Evolutionary conservation across 2,329 filamentous ascomycete species (phyloP), one percentile per base, ranked within the genome.

Genomic region (Venturia pyrina): DNA sequence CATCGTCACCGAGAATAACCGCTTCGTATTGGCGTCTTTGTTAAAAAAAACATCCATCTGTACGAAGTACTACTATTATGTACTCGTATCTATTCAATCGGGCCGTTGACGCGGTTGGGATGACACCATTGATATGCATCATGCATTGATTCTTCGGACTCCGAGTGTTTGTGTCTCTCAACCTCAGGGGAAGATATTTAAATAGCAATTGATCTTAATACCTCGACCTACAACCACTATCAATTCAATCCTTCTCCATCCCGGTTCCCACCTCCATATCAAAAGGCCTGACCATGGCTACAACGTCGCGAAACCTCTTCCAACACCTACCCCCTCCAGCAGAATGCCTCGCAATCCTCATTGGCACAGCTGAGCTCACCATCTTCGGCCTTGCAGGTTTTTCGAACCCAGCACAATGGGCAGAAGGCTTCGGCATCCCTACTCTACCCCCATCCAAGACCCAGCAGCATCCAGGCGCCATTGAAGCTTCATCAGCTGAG

Each of bases 281-380:
- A 3, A 21, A 13, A 28, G 48, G 13, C 53, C 5, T n/a, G 7
- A 37, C n/a, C 60, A 64, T 64, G 62, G 62, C 62, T 17, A 19
- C 62, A 24, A 50, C 44, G 24, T 37, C 57, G 3, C 57, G 63
- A 40, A 67, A 67, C 65, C 48, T 70, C 68, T 71, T 69, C 69
- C 65, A 67, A 65, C 63, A 71, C 70, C 72, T 75, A 57, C 73
- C 73, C 19, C 72, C 72, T 41, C 72, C 73, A 56, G 70, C 73
- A 69, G 73, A 75, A 70, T 72, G 70, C 70, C 71, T 75, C 67
- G 73, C 73, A 24, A 73, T 75, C 69, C 72, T 74, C 61, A 64
- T 75, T 60, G 73, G 73, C 69, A 68, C 67, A 65, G 70, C 71
- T 43, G 72, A 75, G 70, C 63, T 73, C 63, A 69, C 71, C 62